Percentiles rank a stretch among this genome's conserved stretches.
phyloP scores from a whole-genome alignment of 352 stramenopile species.

The Globisporangium alternatum region DNA sequence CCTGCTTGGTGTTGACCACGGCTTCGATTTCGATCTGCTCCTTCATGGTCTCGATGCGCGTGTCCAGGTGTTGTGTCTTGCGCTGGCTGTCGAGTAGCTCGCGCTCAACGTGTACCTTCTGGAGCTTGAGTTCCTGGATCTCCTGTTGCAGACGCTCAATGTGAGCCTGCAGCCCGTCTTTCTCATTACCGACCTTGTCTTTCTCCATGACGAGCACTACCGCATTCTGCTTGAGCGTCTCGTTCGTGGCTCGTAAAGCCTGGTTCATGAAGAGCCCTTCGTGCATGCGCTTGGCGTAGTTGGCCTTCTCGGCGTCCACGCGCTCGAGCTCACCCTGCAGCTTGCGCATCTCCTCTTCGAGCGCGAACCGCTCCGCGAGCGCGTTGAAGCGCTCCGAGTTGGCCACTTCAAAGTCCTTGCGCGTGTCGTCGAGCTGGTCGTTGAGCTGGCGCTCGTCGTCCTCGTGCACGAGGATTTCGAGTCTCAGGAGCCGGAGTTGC shows the following conservation, averaged over 20 bases:
- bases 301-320: constrained; percentile 51
- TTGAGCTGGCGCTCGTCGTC: constrained; percentile 63
- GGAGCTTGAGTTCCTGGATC: constrained; percentile 26
- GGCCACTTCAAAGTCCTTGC: constrained; percentile 60
- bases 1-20: constrained; percentile 31
- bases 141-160: constrained; percentile 30
- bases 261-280: constrained; percentile 80
- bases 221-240: constrained; percentile 59
- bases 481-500: constrained; percentile 50
- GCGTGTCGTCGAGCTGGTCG: constrained; percentile 49
- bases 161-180: constrained; percentile 32
- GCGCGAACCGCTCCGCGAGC: constrained; percentile 46
- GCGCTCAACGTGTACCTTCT: constrained; percentile 41
- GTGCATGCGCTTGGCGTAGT: constrained; percentile 64
- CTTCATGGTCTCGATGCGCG: constrained; percentile 56
- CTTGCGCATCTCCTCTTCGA: constrained; percentile 68
- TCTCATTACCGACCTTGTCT: constrained; percentile 43
- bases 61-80: constrained; percentile 47
- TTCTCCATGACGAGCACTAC: constrained; percentile 62
- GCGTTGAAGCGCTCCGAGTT: constrained; percentile 68
- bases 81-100: constrained; percentile 48
- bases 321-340: constrained; percentile 48
- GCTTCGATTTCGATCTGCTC: constrained; percentile 62
- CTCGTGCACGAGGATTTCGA: constrained; percentile 73
- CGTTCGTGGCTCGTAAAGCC: constrained; percentile 52